Evolutionary conservation across 2,329 filamentous ascomycete genomes (phyloP).

Genomic region (Trichoderma asperellum): DNA sequence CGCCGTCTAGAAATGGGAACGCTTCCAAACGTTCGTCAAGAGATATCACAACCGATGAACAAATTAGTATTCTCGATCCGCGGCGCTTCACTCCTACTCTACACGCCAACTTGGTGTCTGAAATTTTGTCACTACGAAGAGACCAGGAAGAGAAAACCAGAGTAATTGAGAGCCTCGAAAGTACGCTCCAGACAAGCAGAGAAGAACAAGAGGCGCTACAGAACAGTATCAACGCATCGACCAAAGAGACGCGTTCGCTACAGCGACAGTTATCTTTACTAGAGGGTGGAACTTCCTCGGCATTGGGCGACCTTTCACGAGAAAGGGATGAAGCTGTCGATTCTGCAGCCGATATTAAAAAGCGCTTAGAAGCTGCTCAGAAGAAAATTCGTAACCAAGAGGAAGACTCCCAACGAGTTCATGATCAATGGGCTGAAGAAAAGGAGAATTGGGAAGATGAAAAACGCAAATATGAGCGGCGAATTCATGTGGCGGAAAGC

Average conservation of each 20-base stretch:
- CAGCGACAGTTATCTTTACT: slow-evolving; percentile 85
- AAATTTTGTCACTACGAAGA: slow-evolving; percentile 83
- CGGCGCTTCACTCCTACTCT: slow-evolving; percentile 92
- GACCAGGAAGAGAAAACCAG: slow-evolving; percentile 90
- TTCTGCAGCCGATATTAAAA: slow-evolving; percentile 70
- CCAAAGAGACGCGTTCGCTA: slow-evolving; percentile 77
- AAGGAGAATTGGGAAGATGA: slow-evolving; percentile 85
- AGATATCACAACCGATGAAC: slow-evolving; percentile 68
- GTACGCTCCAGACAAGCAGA: slow-evolving; percentile 69
- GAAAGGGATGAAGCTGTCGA: slow-evolving; percentile 87
- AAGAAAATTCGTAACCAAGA: slow-evolving; percentile 80
- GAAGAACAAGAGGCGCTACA: slow-evolving; percentile 75
- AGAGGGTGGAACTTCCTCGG: slow-evolving; percentile 85
- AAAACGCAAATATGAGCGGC: slow-evolving; percentile 78
- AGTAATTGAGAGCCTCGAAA: slow-evolving; percentile 83
- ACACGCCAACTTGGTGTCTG: slow-evolving; percentile 91
- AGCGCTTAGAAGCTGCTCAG: slow-evolving; percentile 75
- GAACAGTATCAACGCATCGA: slow-evolving; percentile 61
- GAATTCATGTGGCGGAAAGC: slow-evolving; percentile 86
- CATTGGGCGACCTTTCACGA: slow-evolving; percentile 77
- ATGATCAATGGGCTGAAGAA: slow-evolving; percentile 81
- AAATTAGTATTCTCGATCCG: slow-evolving; percentile 77
- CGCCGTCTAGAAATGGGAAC: slow-evolving; percentile 56
- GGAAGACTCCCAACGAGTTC: slow-evolving; percentile 77
- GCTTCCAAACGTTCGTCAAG: slow-evolving; percentile 57